phyloP scores from a whole-genome alignment of 2,329 filamentous ascomycete genomes.

The Beauveria scarabaeidicola region DNA sequence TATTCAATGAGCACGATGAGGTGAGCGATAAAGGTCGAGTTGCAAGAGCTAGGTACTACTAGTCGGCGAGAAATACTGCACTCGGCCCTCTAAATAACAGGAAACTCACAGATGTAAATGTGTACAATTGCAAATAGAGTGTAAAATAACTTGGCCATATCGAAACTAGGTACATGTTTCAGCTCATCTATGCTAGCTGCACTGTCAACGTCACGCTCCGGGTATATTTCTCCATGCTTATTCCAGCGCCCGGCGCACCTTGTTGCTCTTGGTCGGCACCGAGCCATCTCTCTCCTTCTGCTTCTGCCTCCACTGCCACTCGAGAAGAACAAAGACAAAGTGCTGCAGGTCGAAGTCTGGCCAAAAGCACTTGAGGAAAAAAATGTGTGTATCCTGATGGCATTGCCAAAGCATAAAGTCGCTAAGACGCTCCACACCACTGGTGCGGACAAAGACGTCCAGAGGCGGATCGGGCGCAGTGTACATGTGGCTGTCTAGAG shows the following conservation, averaged over 20 bases:
- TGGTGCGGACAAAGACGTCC: constrained; percentile 86
- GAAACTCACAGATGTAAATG: not conserved
- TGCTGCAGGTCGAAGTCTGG: constrained; percentile 92
- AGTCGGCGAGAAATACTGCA: not conserved
- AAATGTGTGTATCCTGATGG: constrained; percentile 83
- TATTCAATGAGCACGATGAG: no score
- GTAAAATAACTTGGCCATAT: not conserved
- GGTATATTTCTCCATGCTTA: constrained; percentile 11
- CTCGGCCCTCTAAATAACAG: not conserved
- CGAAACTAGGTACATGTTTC: not conserved
- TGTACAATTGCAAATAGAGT: not conserved
- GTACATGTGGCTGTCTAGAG: constrained; percentile 78
- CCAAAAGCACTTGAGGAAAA: constrained; percentile 89
- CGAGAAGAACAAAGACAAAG: constrained; percentile 83
- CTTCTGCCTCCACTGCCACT: constrained; percentile 70
- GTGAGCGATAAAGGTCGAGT: no score
- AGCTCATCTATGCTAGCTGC: not conserved
- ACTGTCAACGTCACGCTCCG: not conserved
- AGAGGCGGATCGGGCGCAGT: constrained; percentile 78
- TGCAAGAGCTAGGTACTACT: not conserved
- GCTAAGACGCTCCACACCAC: constrained; percentile 82
- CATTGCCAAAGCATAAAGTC: constrained; percentile 99
- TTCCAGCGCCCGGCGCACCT: constrained; percentile 18
- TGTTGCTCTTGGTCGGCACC: constrained; percentile 15
- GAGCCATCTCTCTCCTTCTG: constrained; percentile 42